These are phyloP conservation scores for Nemophila menziesii DNA, from an alignment of 257 asterid genomes.

Conservation along the genomic window DNA sequence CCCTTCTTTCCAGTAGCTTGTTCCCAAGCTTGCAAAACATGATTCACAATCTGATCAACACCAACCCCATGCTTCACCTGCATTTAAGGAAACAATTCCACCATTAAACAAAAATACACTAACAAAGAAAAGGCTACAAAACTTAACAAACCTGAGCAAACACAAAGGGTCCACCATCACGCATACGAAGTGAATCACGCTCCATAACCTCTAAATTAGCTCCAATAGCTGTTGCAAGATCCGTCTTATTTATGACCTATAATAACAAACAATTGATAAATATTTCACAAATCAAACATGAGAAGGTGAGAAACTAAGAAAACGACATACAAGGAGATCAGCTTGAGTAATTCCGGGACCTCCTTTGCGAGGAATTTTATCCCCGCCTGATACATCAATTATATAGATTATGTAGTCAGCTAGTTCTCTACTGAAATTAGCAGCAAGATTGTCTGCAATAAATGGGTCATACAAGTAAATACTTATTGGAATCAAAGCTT, in stretches of 20 bases:
- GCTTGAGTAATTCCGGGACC: slow-evolving; percentile 99
- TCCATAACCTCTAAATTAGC: slow-evolving; percentile 91
- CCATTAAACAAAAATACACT: not conserved
- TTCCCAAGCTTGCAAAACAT: slow-evolving; percentile 69
- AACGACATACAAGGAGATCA: slow-evolving; percentile 67
- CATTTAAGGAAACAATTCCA: slow-evolving; percentile 7
- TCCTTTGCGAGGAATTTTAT: slow-evolving; percentile 94
- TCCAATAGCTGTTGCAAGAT: slow-evolving; percentile 78
- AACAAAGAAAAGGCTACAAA: not conserved
- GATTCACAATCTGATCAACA: slow-evolving; percentile 59
- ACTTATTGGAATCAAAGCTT: not conserved
- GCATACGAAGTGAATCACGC: slow-evolving; percentile 90
- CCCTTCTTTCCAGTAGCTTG: slow-evolving; percentile 55
- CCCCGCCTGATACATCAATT: slow-evolving; percentile 90
- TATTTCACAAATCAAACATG: not conserved
- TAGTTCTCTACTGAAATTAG: slow-evolving; percentile 92
- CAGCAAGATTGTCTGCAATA: slow-evolving; percentile 74
- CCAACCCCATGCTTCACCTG: slow-evolving; percentile 98
- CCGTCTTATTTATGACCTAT: slow-evolving; percentile 93
- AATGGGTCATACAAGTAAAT: slow-evolving; percentile 1
- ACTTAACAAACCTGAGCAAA: slow-evolving; percentile 68
- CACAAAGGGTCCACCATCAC: slow-evolving; percentile 94
- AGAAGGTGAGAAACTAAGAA: not conserved
- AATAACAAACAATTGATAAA: slow-evolving; percentile 4
- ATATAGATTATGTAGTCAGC: slow-evolving; percentile 89